These are phyloP conservation scores for Ceratobasidium theobromae DNA, from an alignment of 1,284 basidiomycete genomes.

Conservation along the genomic window DNA sequence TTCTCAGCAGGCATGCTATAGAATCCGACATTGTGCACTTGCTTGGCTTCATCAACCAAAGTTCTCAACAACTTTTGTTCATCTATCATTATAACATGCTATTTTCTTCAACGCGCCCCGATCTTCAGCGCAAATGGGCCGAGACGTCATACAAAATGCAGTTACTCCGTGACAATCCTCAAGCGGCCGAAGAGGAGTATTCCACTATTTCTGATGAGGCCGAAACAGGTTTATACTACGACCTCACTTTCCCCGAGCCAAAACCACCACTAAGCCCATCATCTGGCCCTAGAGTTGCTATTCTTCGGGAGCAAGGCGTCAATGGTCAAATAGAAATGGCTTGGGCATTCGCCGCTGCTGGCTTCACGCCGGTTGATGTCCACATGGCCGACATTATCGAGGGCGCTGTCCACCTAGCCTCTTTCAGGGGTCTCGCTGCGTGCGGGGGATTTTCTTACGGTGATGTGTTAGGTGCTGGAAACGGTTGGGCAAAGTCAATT, in stretches of 20 bases:
- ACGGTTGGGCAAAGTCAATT: conserved; percentile 96
- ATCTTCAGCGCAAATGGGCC: conserved; percentile 86
- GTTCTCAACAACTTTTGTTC: conserved; percentile 58
- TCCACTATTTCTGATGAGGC: conserved; percentile 67
- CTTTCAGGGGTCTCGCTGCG: conserved; percentile 88
- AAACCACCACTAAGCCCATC: conserved; percentile 38
- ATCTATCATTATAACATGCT: conserved; percentile 54
- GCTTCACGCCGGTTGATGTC: conserved; percentile 93
- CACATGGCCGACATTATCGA: conserved; percentile 97
- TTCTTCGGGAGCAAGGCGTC: conserved; percentile 96
- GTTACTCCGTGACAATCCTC: conserved; percentile 80
- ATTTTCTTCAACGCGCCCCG: conserved; percentile 65
- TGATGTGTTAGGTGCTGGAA: conserved; percentile 96
- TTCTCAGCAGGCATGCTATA: conserved; percentile 72
- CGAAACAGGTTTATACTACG: conserved; percentile 73
- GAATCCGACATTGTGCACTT: conserved; percentile 71
- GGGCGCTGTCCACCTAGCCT: conserved; percentile 61
- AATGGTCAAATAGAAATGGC: conserved; percentile 99
- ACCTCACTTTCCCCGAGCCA: conserved; percentile 44
- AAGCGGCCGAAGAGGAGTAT: conserved; percentile 80
- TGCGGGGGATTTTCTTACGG: conserved; percentile 99
- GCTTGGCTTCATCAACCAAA: conserved; percentile 67
- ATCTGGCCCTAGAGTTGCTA: conserved; percentile 83
- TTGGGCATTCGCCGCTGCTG: conserved; percentile 91
- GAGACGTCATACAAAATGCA: conserved; percentile 96